These are phyloP conservation scores for Lupinus albus DNA, from an alignment of 306 rosid genomes.

Conservation along the genomic window DNA sequence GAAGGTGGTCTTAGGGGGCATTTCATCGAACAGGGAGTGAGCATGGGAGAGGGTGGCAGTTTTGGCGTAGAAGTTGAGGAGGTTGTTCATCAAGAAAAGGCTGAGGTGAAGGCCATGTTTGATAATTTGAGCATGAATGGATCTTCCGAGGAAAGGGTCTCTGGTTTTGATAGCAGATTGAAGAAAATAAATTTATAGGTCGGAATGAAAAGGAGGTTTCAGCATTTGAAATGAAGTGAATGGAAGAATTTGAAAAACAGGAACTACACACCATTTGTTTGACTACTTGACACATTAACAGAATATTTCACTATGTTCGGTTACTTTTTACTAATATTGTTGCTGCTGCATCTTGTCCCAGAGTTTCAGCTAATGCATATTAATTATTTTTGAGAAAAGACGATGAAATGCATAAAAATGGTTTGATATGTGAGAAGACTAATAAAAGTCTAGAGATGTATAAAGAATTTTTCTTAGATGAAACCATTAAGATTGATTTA, in stretches of 20 bases:
- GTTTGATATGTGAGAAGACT: too few relatives aligned
- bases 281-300: too few relatives aligned
- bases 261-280: not conserved
- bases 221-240: not conserved
- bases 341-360: not conserved
- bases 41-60: constrained; percentile 53
- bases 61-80: constrained; percentile 62
- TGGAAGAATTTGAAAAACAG: not conserved
- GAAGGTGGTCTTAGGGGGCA: constrained; percentile 54
- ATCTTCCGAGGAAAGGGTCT: constrained; percentile 58
- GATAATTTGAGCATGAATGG: constrained; percentile 64
- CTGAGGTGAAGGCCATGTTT: constrained; percentile 67
- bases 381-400: not conserved
- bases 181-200: constrained; percentile 52
- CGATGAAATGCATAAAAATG: too few relatives aligned
- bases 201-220: constrained; percentile 42
- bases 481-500: too few relatives aligned
- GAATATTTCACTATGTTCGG: too few relatives aligned
- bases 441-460: too few relatives aligned
- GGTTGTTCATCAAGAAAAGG: constrained; percentile 69
- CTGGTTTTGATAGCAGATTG: constrained; percentile 61
- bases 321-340: not conserved
- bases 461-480: too few relatives aligned
- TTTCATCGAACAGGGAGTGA: constrained; percentile 68
- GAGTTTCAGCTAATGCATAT: too few relatives aligned